These are phyloP conservation scores for Boletus subcaerulescens DNA, from an alignment of 768 basidiomycete genomes.

Conservation along the genomic window DNA sequence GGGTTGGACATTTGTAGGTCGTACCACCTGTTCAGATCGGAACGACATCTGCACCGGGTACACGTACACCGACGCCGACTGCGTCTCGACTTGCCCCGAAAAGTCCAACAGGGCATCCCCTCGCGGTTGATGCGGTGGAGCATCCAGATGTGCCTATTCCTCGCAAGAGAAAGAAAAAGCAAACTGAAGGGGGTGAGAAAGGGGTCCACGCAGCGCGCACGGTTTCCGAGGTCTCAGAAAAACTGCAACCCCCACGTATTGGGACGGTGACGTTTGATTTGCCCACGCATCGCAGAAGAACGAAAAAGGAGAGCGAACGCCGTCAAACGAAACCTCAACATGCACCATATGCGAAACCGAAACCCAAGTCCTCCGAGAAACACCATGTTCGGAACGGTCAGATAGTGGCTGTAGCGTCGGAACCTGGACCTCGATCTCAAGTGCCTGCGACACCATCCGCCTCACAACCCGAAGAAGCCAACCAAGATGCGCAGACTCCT, in stretches of 20 bases:
- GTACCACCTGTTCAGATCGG: background rate
- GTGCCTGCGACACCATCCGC: background rate
- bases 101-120: background rate
- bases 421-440: background rate
- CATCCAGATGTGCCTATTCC: background rate
- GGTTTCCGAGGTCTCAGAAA: no score
- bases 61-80: background rate
- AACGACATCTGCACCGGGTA: background rate
- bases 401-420: constrained; percentile 6
- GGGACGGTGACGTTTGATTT: background rate
- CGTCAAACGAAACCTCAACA: background rate
- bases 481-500: background rate
- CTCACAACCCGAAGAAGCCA: background rate
- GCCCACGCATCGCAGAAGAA: background rate
- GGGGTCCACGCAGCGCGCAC: no score
- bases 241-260: no score
- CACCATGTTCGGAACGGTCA: constrained; percentile 16
- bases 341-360: background rate
- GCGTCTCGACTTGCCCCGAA: background rate
- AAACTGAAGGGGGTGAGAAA: no score
- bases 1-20: background rate
- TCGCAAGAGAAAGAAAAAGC: constrained; percentile 4
- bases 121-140: background rate
- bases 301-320: background rate
- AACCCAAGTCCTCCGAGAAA: background rate